Evolutionary conservation across 345 rosid genomes (phyloP).

Genomic region (Citrus trifoliata): DNA sequence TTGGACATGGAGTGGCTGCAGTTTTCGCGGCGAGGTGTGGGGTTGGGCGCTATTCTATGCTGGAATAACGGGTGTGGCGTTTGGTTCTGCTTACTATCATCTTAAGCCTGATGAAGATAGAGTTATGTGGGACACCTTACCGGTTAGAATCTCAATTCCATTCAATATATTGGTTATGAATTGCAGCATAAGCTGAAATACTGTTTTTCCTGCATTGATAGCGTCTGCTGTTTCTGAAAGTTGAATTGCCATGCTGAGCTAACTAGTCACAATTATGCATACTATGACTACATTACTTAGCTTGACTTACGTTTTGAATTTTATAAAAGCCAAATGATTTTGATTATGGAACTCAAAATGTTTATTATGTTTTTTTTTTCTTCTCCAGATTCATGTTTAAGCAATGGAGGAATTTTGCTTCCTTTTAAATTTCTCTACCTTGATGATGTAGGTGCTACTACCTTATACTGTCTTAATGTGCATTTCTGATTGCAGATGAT

Average conservation of each 20-base stretch:
- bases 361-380: neutral
- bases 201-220: neutral
- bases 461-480: constrained; percentile 8
- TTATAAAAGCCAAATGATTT: neutral
- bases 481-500: constrained; percentile 60
- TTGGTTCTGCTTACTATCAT: constrained; percentile 88
- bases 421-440: neutral
- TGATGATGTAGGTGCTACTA: neutral
- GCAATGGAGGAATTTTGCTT: neutral
- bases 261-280: neutral
- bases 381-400: neutral
- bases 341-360: neutral
- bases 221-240: neutral
- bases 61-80: constrained; percentile 62
- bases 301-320: neutral
- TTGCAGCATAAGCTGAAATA: neutral
- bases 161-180: neutral
- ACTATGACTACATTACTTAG: neutral
- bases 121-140: constrained; percentile 71
- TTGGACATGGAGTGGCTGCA: constrained; percentile 28
- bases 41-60: constrained; percentile 80
- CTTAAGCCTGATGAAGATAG: constrained; percentile 75
- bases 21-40: constrained; percentile 72
- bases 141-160: constrained; percentile 51
- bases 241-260: neutral